These are phyloP conservation scores for Phytophthora tubulina DNA, from an alignment of 352 stramenopile genomes.

Conservation along the genomic window DNA sequence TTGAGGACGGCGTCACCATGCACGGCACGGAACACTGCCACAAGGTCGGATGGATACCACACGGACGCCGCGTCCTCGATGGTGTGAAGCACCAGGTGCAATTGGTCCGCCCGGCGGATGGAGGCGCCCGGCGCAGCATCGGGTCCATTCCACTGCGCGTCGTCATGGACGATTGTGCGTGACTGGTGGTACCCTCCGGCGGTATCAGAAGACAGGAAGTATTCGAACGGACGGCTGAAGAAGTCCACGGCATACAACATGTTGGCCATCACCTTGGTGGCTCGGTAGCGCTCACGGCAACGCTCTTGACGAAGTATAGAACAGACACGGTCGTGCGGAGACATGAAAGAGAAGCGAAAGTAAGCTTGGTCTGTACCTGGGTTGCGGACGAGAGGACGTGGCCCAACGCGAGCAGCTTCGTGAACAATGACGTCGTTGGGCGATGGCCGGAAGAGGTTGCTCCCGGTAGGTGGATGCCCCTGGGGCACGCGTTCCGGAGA, in stretches of 20 bases:
- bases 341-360: neutral
- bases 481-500: neutral
- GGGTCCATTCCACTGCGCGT: neutral
- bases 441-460: constrained; percentile 5
- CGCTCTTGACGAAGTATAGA: neutral
- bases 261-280: neutral
- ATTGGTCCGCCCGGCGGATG: neutral
- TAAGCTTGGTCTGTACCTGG: neutral
- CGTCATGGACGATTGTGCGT: neutral
- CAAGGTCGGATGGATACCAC: neutral
- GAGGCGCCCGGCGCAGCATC: neutral
- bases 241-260: constrained; percentile 1
- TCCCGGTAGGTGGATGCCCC: constrained; percentile 3
- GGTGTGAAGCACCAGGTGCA: neutral
- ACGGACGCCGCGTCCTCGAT: neutral
- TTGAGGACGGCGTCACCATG: neutral
- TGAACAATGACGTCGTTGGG: neutral
- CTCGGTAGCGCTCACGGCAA: neutral
- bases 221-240: constrained; percentile 1
- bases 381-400: too few species aligned
- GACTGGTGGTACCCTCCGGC: neutral
- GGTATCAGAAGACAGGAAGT: constrained; percentile 9
- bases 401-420: constrained; percentile 4
- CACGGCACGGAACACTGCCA: neutral
- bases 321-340: neutral